These are phyloP conservation scores for Priceomyces medius DNA, from an alignment of 805 yeast species.

Conservation along the genomic window DNA sequence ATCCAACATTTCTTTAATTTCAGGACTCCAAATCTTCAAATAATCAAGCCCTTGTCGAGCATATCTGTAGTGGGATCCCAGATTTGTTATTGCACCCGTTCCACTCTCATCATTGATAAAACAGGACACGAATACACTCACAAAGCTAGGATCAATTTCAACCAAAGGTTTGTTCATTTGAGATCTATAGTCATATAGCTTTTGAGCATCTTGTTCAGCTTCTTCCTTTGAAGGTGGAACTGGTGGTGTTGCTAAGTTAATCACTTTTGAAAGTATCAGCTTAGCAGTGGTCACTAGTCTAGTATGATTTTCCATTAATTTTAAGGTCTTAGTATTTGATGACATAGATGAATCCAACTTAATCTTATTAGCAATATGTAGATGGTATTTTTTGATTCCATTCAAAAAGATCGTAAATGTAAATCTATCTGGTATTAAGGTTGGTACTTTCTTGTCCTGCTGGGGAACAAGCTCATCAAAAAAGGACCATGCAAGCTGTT, in stretches of 20 bases:
- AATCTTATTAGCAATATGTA: slow-evolving; percentile 15
- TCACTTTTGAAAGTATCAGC: slow-evolving; percentile 24
- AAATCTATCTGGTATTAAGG: slow-evolving; percentile 29
- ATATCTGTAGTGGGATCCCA: slow-evolving; percentile 32
- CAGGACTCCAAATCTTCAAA: slow-evolving; percentile 35
- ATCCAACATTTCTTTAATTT: slow-evolving; percentile 19
- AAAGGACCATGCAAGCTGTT: slow-evolving; percentile 36
- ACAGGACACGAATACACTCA: slow-evolving; percentile 28
- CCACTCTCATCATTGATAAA: slow-evolving; percentile 26
- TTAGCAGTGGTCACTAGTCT: slow-evolving; percentile 26
- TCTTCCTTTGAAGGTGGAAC: slow-evolving; percentile 30
- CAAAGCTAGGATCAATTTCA: slow-evolving; percentile 34
- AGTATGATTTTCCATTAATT: slow-evolving; percentile 28
- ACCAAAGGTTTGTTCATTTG: slow-evolving; percentile 17
- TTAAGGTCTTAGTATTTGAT: slow-evolving; percentile 18
- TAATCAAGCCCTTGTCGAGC: slow-evolving; percentile 29
- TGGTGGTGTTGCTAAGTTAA: slow-evolving; percentile 32
- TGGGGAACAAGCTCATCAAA: slow-evolving; percentile 27
- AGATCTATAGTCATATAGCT: slow-evolving; percentile 16
- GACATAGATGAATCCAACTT: slow-evolving; percentile 14
- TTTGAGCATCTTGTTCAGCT: slow-evolving; percentile 16
- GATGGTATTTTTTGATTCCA: slow-evolving; percentile 28
- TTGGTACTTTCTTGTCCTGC: slow-evolving; percentile 8
- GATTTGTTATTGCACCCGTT: slow-evolving; percentile 20
- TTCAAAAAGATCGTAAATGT: slow-evolving; percentile 40